Base-by-base conservation (phyloP, 306 rosid genomes). In the Gillenia trifoliata region DNA sequence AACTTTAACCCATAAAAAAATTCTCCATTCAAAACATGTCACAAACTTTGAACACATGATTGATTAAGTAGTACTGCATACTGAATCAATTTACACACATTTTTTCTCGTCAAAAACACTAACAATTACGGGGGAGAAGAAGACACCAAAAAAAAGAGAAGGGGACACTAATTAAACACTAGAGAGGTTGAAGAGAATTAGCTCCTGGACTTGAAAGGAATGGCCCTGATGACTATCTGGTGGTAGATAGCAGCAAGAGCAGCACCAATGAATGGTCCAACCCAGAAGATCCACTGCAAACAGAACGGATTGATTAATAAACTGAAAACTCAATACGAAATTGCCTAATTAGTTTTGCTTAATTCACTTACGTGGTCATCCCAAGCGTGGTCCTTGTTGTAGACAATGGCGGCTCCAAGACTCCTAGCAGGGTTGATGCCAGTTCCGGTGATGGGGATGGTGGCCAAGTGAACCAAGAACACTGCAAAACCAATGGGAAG, bases 401-500 rank as follows among this genome's bases (percentile, higher is more conserved):
- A 91, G 83, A 93, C 80, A 70, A 93, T 75, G 16, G 98, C 98
- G 75, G 98, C 98, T 75, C 97, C 98, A 12, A 93, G 90, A 83
- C 98, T 93, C 82, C 98, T 85, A 4, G 98, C 98, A 1, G 97
- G 98, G 87, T 93, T 93, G 30, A 91, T 93, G 30, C 98, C 89
- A 11, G 97, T 91, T 63, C 98, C 96, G 1, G 98, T 93, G 71
- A 91, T 93, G 62, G 98, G 96, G 78, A 93, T 93, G 13, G 98
- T 93, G 19, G 97, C 98, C 92, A 93, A 88, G 79, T 91, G 98
- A 72, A 93, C 98, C 89, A 93, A 78, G 83, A 93, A 93, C 81
- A 93, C 97, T 2, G 98, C 97, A 77, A 93, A 93, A 11, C 98
- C 97, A 16, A 93, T 93, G 20, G 98, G 98, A 74, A 93, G 96